phyloP scores from a whole-genome alignment of 257 asterid species.

The Primulina tabacum region DNA sequence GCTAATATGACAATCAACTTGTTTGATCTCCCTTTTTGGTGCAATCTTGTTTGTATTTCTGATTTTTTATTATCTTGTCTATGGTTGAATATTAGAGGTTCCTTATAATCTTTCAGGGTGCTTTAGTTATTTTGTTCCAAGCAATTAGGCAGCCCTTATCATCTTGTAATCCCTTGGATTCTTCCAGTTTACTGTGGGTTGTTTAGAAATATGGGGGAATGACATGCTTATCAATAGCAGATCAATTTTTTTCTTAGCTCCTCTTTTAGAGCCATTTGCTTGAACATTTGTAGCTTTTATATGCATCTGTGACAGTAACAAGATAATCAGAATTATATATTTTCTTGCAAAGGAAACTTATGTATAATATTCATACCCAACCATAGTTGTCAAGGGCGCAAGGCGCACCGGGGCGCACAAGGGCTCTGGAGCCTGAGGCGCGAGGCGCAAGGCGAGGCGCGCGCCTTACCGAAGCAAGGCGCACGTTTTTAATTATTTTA shows the following conservation, averaged over 20 bases:
- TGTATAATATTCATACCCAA: not conserved
- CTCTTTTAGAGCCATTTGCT: not conserved
- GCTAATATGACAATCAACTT: constrained; percentile 10
- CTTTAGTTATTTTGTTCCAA: constrained; percentile 11
- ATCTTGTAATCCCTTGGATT: constrained; percentile 7
- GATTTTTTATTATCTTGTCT: constrained; percentile 15
- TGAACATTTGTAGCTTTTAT: not conserved
- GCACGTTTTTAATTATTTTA: no score
- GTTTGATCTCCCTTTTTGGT: constrained; percentile 7
- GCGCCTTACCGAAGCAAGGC: no score
- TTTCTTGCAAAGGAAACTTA: constrained; percentile 8
- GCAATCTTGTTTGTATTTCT: constrained; percentile 13
- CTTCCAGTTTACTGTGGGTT: constrained; percentile 7
- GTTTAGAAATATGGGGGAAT: no score
- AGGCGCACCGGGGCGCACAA: no score
- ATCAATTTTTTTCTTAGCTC: not conserved
- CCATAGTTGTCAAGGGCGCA: no score
- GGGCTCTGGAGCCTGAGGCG: no score
- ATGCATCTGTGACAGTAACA: not conserved
- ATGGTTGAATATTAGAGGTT: constrained; percentile 6
- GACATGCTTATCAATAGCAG: no score
- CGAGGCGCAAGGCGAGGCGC: no score
- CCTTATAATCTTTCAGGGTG: not conserved
- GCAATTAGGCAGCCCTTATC: constrained; percentile 1
- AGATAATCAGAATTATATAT: not conserved